phyloP scores from a whole-genome alignment of 148 eudicot species.

The Cornus suecica region DNA sequence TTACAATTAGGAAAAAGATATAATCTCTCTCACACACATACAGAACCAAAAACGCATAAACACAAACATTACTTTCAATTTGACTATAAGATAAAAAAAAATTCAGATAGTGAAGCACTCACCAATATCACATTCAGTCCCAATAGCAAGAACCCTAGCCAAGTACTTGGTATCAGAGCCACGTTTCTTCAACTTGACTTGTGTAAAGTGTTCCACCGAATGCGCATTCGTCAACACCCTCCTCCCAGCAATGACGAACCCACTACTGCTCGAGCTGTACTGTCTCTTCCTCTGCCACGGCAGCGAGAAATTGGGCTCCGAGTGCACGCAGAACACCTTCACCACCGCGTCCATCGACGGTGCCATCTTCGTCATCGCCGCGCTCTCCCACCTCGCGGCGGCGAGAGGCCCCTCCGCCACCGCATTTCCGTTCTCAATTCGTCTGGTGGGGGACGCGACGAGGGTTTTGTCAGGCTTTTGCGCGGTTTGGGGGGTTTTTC shows the following conservation, averaged over 20 bases:
- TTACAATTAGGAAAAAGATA: too few relatives aligned
- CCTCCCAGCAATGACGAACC: slow-evolving; percentile 58
- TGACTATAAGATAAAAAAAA: background rate
- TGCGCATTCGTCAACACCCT: slow-evolving; percentile 91
- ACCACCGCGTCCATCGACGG: slow-evolving; percentile 78
- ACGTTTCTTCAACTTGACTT: slow-evolving; percentile 74
- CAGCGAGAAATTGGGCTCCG: slow-evolving; percentile 71
- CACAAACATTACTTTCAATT: background rate
- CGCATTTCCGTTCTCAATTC: slow-evolving; percentile 7
- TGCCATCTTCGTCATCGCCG: slow-evolving; percentile 32
- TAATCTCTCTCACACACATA: too few relatives aligned
- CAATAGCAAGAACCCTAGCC: slow-evolving; percentile 77
- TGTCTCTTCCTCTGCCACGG: slow-evolving; percentile 89
- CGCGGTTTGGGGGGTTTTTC: slow-evolving; percentile 16
- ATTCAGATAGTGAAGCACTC: slow-evolving; percentile 4
- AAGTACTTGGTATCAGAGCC: slow-evolving; percentile 79
- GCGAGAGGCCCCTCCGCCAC: background rate
- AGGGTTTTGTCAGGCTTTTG: slow-evolving; percentile 5
- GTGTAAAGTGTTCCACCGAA: slow-evolving; percentile 71
- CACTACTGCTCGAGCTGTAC: slow-evolving; percentile 71
- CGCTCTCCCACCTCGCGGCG: slow-evolving; percentile 9
- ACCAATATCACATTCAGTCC: slow-evolving; percentile 85
- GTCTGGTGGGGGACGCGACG: slow-evolving; percentile 11
- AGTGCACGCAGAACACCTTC: slow-evolving; percentile 74
- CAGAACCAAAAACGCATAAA: too few relatives aligned